Conservation (phyloP, 2,329 filamentous ascomycete species). For the Trichoderma harzianum region DNA sequence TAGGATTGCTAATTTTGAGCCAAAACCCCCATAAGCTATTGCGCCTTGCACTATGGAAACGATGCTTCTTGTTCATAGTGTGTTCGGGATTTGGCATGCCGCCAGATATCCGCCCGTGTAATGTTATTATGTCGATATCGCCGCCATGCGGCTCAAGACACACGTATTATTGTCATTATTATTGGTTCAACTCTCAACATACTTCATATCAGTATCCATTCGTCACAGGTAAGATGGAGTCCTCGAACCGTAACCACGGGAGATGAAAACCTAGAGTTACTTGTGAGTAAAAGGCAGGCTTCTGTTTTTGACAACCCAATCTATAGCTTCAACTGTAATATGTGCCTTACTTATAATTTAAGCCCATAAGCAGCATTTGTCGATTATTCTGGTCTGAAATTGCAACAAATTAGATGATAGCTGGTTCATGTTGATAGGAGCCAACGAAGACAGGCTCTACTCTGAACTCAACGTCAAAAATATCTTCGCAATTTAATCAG, state of each 20-base stretch:
- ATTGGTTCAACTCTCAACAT: neutral
- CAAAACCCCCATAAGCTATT: accelerated
- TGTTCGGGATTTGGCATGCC: neutral
- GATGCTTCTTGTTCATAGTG: neutral
- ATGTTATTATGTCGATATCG: neutral
- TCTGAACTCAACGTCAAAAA: neutral
- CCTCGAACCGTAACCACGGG: neutral
- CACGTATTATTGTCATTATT: neutral
- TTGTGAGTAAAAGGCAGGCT: neutral
- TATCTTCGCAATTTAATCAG: neutral
- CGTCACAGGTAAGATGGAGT: neutral
- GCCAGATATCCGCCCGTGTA: neutral
- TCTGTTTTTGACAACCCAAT: neutral
- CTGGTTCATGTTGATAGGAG: neutral
- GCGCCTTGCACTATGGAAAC: neutral
- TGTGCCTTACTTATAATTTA: neutral
- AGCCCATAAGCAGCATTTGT: neutral
- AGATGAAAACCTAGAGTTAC: neutral
- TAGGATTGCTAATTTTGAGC: neutral
- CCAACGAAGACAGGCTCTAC: neutral
- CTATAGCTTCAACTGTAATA: neutral
- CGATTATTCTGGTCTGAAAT: neutral
- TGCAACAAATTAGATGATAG: neutral
- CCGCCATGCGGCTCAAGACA: neutral
- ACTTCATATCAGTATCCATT: neutral